These are phyloP conservation scores for Entophlyctis helioformis DNA, from an alignment of 192 early-diverging fungal species.

Conservation along the genomic window DNA sequence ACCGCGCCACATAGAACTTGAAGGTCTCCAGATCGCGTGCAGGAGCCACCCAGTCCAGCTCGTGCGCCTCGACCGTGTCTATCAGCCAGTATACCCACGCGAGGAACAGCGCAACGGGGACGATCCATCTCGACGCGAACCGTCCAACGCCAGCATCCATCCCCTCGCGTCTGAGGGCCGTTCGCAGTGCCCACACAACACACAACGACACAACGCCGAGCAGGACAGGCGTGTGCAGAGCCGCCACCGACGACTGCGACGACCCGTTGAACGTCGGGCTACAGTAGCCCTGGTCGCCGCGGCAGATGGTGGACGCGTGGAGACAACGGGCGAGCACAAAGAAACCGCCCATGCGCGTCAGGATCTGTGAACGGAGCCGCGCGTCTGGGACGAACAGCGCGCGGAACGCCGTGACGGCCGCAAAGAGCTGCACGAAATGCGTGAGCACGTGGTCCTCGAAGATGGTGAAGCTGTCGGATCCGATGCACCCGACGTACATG, in stretches of 20 bases:
- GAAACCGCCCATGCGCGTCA: constrained; percentile 45
- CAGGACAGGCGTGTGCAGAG: constrained; percentile 29
- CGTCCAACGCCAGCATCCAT: constrained; percentile 28
- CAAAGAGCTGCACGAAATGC: constrained; percentile 57
- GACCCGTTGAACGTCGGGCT: constrained; percentile 67
- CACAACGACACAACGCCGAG: constrained; percentile 24
- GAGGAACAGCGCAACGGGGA: constrained; percentile 11
- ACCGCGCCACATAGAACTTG: constrained; percentile 25
- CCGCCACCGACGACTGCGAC: constrained; percentile 35
- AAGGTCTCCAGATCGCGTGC: neutral
- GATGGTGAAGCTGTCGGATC: constrained; percentile 84
- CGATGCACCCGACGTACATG: too few relatives aligned
- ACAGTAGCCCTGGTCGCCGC: constrained; percentile 80
- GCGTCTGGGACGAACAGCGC: constrained; percentile 6
- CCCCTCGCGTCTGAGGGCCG: constrained; percentile 30
- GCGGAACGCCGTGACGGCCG: constrained; percentile 21
- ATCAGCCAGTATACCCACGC: constrained; percentile 28
- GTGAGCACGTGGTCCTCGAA: constrained; percentile 69
- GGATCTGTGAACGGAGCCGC: too few relatives aligned
- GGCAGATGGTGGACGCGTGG: constrained; percentile 67
- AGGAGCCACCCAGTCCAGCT: constrained; percentile 3
- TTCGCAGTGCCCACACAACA: constrained; percentile 22
- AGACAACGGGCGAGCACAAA: too few relatives aligned
- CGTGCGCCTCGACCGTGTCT: constrained; percentile 29
- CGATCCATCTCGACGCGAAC: constrained; percentile 4